Evolutionary conservation across 2,329 filamentous ascomycete species (phyloP).

Genomic region (Monosporascus sp.): DNA sequence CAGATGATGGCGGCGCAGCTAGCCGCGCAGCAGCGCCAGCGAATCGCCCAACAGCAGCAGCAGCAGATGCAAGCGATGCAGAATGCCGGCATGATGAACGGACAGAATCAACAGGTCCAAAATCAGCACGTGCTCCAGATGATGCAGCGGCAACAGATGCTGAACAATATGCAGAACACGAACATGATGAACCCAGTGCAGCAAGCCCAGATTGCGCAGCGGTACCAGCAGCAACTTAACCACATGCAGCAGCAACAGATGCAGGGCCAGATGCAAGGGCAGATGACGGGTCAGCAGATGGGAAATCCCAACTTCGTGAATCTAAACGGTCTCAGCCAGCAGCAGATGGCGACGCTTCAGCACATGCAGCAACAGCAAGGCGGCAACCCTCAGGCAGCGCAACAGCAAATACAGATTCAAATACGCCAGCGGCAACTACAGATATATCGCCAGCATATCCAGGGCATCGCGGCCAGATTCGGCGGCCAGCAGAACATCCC

Average conservation of each 20-base stretch:
- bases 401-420: constrained; percentile 25
- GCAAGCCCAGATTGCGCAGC: constrained; percentile 32
- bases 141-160: constrained; percentile 34
- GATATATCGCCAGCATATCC: constrained; percentile 36
- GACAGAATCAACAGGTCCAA: constrained; percentile 30
- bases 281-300: constrained; percentile 35
- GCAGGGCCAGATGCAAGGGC: constrained; percentile 29
- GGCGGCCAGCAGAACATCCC: constrained; percentile 42
- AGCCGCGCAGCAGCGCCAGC: constrained; percentile 32
- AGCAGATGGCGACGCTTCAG: constrained; percentile 24
- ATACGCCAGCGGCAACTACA: constrained; percentile 18
- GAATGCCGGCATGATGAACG: constrained; percentile 23
- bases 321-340: constrained; percentile 25
- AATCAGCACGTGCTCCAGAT: constrained; percentile 38
- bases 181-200: constrained; percentile 32
- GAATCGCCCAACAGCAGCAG: constrained; percentile 19
- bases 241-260: constrained; percentile 31
- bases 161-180: constrained; percentile 32
- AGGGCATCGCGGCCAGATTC: constrained; percentile 28
- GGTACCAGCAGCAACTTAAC: constrained; percentile 28
- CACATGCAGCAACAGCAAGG: constrained; percentile 26
- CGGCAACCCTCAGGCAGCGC: constrained; percentile 16
- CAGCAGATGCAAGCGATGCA: constrained; percentile 25
- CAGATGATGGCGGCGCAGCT: constrained; percentile 40
- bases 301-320: constrained; percentile 38